These are phyloP conservation scores for Meira nashicola DNA, from an alignment of 1,284 basidiomycete species.

Conservation along the genomic window DNA sequence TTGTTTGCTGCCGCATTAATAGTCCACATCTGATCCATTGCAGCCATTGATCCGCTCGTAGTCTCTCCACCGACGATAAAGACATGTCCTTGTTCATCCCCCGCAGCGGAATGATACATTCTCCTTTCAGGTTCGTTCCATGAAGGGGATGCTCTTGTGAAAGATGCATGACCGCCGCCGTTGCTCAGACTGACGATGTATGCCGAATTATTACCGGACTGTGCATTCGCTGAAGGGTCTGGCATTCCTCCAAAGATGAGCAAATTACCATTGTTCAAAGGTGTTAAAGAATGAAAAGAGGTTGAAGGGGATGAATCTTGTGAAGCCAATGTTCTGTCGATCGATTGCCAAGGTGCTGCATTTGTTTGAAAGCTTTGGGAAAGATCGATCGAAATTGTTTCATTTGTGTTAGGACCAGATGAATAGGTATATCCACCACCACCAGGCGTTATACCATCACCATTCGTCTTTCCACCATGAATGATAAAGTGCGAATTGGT, in stretches of 20 bases:
- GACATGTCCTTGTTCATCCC: conserved; percentile 23
- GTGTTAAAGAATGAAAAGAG: conserved; percentile 40
- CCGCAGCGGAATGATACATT: conserved; percentile 33
- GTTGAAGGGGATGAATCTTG: conserved; percentile 18
- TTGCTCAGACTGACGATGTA: conserved; percentile 23
- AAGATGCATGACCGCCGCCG: conserved; percentile 15
- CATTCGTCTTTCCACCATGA: conserved; percentile 45
- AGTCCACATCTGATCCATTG: conserved; percentile 30
- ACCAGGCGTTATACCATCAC: conserved; percentile 14
- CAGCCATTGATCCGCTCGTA: conserved; percentile 33
- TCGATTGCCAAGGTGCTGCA: conserved; percentile 30
- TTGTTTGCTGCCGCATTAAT: conserved; percentile 11
- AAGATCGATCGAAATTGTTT: conserved; percentile 36
- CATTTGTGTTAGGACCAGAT: conserved; percentile 31
- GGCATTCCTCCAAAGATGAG: conserved; percentile 44
- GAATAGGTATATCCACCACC: conserved; percentile 39
- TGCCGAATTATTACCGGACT: conserved; percentile 32
- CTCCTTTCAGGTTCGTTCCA: conserved; percentile 42
- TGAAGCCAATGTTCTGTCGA: conserved; percentile 9
- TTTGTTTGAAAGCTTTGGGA: conserved; percentile 20
- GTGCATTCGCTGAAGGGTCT: conserved; percentile 21
- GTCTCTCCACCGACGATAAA: conserved; percentile 42
- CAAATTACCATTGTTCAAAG: conserved; percentile 24
- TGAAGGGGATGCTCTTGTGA: conserved; percentile 8
- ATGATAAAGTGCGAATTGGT: conserved; percentile 28